Conservation (phyloP, 257 asterid species). For the Solanum piurae region DNA sequence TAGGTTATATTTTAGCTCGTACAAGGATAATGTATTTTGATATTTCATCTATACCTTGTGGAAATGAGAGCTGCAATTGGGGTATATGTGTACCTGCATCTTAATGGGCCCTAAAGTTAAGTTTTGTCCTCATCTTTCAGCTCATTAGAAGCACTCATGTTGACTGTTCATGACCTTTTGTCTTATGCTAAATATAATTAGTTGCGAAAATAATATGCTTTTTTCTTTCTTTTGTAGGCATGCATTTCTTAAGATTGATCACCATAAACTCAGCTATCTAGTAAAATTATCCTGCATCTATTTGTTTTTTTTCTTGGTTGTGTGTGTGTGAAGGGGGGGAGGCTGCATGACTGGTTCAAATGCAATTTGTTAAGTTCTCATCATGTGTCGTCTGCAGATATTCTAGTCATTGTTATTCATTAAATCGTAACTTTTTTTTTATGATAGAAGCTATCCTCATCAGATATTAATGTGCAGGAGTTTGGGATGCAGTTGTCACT, state of each 20-base stretch:
- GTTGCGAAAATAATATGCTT: not conserved
- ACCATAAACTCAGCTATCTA: not conserved
- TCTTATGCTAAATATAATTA: not conserved
- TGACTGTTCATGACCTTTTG: not conserved
- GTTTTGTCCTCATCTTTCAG: not conserved
- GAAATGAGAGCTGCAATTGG: not conserved
- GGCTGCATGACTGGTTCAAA: not conserved
- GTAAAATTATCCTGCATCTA: not conserved
- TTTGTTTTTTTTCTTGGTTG: not conserved
- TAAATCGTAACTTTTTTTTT: not conserved
- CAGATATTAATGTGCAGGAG: slow-evolving; percentile 44
- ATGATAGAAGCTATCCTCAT: not conserved
- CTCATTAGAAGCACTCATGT: not conserved
- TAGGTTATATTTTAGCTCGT: not conserved
- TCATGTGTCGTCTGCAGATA: not conserved
- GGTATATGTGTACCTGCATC: not conserved
- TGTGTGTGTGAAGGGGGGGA: not conserved
- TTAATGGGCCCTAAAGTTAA: not conserved
- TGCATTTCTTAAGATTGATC: not conserved
- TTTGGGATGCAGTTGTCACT: slow-evolving; percentile 96
- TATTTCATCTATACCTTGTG: not conserved
- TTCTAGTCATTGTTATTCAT: not conserved
- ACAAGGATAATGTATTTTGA: not conserved
- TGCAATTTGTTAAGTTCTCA: not conserved
- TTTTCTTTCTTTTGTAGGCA: not conserved